Evolutionary conservation across 177 flowering plant genomes (phyloP).

Genomic region (Vitis hybrid): DNA sequence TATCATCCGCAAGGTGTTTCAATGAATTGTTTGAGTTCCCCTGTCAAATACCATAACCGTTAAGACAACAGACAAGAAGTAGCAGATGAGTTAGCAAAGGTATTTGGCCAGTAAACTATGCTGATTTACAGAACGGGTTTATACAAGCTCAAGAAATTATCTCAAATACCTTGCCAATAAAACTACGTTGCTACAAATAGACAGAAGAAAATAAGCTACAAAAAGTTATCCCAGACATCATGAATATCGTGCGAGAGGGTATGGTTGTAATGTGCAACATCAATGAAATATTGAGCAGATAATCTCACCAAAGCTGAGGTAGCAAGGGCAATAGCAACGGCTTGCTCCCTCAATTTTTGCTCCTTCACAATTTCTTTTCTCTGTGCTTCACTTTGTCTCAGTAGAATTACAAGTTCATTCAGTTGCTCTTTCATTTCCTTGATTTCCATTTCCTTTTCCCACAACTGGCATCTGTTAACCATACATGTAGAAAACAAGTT

Average conservation of each 20-base stretch:
- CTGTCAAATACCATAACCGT: constrained; percentile 30
- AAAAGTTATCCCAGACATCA: no score
- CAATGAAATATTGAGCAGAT: no score
- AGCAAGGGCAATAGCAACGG: constrained; percentile 67
- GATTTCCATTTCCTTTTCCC: constrained; percentile 85
- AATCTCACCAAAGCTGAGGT: constrained; percentile 69
- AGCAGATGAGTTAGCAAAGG: background rate
- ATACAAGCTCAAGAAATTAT: no score
- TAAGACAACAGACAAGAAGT: constrained; percentile 2
- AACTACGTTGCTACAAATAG: no score
- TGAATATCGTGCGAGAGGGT: no score
- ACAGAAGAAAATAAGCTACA: background rate
- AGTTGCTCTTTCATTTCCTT: constrained; percentile 91
- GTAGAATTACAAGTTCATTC: constrained; percentile 77
- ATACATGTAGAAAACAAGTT: background rate
- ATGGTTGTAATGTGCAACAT: no score
- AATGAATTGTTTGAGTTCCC: constrained; percentile 51
- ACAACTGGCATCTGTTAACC: constrained; percentile 64
- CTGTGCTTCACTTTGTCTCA: constrained; percentile 78
- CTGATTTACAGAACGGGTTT: no score
- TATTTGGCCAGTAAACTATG: no score
- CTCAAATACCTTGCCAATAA: no score
- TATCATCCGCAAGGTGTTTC: constrained; percentile 68
- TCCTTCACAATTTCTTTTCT: constrained; percentile 90
- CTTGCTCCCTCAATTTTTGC: constrained; percentile 86